Conservation (phyloP, 805 yeast species). For the Zygosaccharomyces bailii region DNA sequence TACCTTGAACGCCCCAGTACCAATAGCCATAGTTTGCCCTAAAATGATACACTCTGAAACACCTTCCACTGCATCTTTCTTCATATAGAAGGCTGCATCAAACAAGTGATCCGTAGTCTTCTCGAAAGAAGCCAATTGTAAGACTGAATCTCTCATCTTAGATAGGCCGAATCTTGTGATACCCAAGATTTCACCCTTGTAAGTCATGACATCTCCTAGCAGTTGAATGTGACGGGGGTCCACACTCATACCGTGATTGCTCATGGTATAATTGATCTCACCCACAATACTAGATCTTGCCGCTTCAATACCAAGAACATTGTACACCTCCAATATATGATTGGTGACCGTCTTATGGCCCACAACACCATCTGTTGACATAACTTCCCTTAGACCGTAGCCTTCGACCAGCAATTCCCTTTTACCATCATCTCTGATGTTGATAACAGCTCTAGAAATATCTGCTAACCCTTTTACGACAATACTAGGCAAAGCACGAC, state of each 20-base stretch:
- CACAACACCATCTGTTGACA: constrained; percentile 95
- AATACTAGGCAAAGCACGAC: constrained; percentile 78
- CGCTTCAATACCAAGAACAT: constrained; percentile 95
- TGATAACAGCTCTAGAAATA: constrained; percentile 93
- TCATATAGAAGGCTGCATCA: constrained; percentile 98
- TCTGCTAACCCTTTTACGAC: constrained; percentile 92
- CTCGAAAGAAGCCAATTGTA: constrained; percentile 95
- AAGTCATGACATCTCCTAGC: constrained; percentile 97
- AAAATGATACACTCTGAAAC: constrained; percentile 95
- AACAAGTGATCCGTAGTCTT: constrained; percentile 97
- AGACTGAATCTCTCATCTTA: constrained; percentile 96
- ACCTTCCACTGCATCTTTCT: constrained; percentile 92
- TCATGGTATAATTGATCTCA: constrained; percentile 97
- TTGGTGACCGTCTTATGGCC: constrained; percentile 86
- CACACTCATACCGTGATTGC: constrained; percentile 99
- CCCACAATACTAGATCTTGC: constrained; percentile 89
- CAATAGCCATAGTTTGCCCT: constrained; percentile 96
- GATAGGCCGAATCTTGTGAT: constrained; percentile 97
- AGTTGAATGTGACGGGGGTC: constrained; percentile 99
- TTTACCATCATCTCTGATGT: constrained; percentile 78
- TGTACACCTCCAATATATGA: constrained; percentile 84
- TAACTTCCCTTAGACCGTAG: constrained; percentile 90
- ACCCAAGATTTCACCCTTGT: constrained; percentile 97
- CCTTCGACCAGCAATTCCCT: constrained; percentile 96
- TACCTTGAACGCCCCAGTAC: constrained; percentile 94